Percentiles rank a stretch among this genome's conserved stretches.
These are phyloP conservation scores for Daucus carota DNA, from an alignment of 129 eudicot genomes.

Conservation along the genomic window DH1_v3.0 NC_030382.2:40699001-40699500, in stretches of 20 bases:
- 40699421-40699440: neutral
- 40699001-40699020: conserved; percentile 41
- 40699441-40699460: conserved; percentile 6
- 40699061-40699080: neutral
- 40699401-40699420: neutral
- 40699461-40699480: conserved; percentile 80
- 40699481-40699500: conserved; percentile 86
- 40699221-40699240: conserved; percentile 65
- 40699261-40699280: conserved; percentile 98
- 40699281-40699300: conserved; percentile 95
- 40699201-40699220: neutral
- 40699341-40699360: conserved; percentile 1
- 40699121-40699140: neutral
- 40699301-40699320: conserved; percentile 67
- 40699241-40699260: conserved; percentile 78
- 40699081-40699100: neutral
- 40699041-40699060: neutral
- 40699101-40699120: neutral
- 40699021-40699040: neutral
- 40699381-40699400: neutral
- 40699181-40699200: neutral
- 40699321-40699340: conserved; percentile 6
- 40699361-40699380: neutral
- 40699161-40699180: neutral
- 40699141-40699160: neutral